A percentile compares a stretch with the other conserved stretches of the same genome.
These are phyloP conservation scores for Acanthamoeba rhysodes DNA, from an alignment of 208 protist species.

Conservation along the genomic window DNA sequence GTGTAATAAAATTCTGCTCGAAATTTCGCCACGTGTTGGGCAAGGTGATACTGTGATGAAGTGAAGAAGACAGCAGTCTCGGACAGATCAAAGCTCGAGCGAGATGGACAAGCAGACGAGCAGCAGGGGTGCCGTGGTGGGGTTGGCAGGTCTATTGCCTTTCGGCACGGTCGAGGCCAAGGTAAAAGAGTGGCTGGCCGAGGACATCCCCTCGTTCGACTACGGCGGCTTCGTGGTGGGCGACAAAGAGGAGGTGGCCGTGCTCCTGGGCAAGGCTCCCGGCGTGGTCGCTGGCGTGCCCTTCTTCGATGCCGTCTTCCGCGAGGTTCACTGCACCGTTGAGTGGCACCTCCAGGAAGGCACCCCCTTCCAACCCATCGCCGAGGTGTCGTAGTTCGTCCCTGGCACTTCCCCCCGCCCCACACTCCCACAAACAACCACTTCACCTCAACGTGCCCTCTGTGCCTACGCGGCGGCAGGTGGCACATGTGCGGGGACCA, in stretches of 20 bases:
- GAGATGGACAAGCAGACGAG: too few species aligned
- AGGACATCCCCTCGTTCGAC: conserved; percentile 93
- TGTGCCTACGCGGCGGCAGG: background rate
- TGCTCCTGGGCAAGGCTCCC: conserved; percentile 86
- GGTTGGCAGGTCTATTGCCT: conserved; percentile 7
- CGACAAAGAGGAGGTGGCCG: conserved; percentile 79
- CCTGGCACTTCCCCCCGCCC: background rate
- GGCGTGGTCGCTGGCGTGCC: conserved; percentile 89
- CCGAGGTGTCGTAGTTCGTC: conserved; percentile 42
- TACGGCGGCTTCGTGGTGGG: conserved; percentile 92
- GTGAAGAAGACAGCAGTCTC: too few species aligned
- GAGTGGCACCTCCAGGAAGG: conserved; percentile 90
- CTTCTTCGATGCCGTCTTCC: conserved; percentile 91
- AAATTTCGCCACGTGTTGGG: too few species aligned
- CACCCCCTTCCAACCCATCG: conserved; percentile 68
- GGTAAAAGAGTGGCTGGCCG: conserved; percentile 91
- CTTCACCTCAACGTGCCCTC: too few species aligned
- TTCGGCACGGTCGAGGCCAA: conserved; percentile 78
- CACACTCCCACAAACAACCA: background rate
- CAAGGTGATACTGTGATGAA: too few species aligned
- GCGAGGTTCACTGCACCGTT: conserved; percentile 83
- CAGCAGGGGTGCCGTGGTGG: too few species aligned
- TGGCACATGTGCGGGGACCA: conserved; percentile 81
- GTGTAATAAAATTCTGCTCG: too few species aligned
- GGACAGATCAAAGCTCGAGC: too few species aligned